phyloP scores from a whole-genome alignment of 192 early-diverging fungal genomes.

The Coemansia sp. region DNA sequence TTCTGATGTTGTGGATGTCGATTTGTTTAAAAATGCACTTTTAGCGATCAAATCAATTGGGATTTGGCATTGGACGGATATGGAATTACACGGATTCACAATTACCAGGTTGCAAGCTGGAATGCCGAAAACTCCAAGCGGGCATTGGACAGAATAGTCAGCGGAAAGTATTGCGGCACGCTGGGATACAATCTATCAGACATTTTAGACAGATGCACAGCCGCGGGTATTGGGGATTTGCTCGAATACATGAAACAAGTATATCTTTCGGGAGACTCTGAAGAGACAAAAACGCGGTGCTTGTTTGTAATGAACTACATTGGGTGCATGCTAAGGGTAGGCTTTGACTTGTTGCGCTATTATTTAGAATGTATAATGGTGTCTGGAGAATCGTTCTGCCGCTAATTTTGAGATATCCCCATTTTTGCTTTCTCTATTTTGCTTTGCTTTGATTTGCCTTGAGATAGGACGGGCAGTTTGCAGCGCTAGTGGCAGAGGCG shows the following conservation, averaged over 20 bases:
- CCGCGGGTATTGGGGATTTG: not conserved
- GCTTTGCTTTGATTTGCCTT: not conserved
- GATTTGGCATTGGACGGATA: slow-evolving; percentile 20
- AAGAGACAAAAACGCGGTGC: slow-evolving; percentile 15
- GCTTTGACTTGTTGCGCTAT: not conserved
- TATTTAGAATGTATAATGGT: not conserved
- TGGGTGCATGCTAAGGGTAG: slow-evolving; percentile 30
- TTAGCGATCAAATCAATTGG: slow-evolving; percentile 44
- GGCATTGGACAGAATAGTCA: slow-evolving; percentile 12
- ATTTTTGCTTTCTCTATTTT: not conserved
- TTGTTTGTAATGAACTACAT: slow-evolving; percentile 32
- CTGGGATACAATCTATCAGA: slow-evolving; percentile 39
- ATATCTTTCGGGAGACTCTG: slow-evolving; percentile 9
- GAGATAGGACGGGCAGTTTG: slow-evolving; percentile 33
- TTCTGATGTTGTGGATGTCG: not conserved
- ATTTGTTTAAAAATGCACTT: not conserved
- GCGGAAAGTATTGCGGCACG: slow-evolving; percentile 19
- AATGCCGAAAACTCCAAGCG: slow-evolving; percentile 7
- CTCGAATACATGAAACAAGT: slow-evolving; percentile 16
- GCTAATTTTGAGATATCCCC: not conserved
- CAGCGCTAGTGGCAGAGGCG: slow-evolving; percentile 20
- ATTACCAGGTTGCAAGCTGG: slow-evolving; percentile 40
- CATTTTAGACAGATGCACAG: slow-evolving; percentile 18
- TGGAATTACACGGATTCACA: slow-evolving; percentile 39
- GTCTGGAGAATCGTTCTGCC: slow-evolving; percentile 5